Base-by-base conservation (phyloP, 2,329 filamentous ascomycete genomes). In the Pseudocercospora fuligena region DNA sequence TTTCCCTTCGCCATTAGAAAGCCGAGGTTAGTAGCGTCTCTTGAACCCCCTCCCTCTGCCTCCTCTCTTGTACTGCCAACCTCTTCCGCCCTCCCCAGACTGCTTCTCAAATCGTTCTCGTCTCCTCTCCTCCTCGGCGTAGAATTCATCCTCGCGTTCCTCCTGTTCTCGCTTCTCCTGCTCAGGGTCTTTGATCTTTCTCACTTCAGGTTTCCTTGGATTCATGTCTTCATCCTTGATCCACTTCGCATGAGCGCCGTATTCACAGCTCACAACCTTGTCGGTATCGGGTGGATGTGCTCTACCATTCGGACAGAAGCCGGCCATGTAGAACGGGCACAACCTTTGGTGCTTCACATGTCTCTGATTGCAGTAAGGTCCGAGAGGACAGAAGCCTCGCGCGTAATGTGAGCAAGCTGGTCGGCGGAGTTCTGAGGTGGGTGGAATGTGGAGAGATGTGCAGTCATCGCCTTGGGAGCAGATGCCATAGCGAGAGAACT, bases 401-500 rank as follows among this genome's bases (percentile, higher is more conserved):
- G 97, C 93, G 83, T 97, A 99, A 63, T 78, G 77, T 70, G 93
- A 92, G 74, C 93, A 97, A 0, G 92, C 89, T 27, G 89, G 92
- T 73, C 92, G 79, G 77, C 66, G 78, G 70, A 68, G 78, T 71
- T 65, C 79, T 83, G 76, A 92, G 90, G 68, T 90, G 89, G 77
- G 92, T 87, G 59, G 93, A 91, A 79, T 73, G 67, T 80, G 78
- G 1, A 79, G 70, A 60, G 78, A 79, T 23, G 77, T 78, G 77
- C 95, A 99, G 81, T 99, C 95, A 80, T 98, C 94, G 72, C 94
- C 95, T 81, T 97, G 97, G 70, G 92, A 92, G 82, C 95, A 99
- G 79, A 96, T 97, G 64, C 93, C 93, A 77, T 95, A 97, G 68
- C 93, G 88, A 65, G 93, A 90, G 81, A 94, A 98, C 81, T 97